Percentiles rank a stretch among this genome's conserved stretches.
phyloP scores from a whole-genome alignment of 306 rosid species.

The Amphicarpaea edgeworthii region DNA sequence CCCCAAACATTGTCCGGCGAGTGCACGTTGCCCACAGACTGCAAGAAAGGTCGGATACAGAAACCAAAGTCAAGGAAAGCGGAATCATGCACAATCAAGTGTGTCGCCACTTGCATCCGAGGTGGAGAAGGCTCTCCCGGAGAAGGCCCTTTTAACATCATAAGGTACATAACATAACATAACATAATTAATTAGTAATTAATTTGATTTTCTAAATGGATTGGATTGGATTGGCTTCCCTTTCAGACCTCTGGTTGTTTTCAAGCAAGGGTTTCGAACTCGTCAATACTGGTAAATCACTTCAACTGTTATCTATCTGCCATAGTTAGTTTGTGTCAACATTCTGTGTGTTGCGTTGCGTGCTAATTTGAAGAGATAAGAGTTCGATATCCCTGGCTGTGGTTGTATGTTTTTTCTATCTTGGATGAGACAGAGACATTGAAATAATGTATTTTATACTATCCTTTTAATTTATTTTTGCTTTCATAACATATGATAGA shows the following conservation, averaged over 20 bases:
- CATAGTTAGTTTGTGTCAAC: too few species aligned
- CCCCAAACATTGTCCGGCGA: conserved; percentile 91
- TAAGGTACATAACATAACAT: conserved; percentile 72
- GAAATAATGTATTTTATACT: too few species aligned
- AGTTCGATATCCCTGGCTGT: background rate
- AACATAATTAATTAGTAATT: too few species aligned
- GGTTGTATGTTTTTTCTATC: too few species aligned
- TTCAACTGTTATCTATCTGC: conserved; percentile 39
- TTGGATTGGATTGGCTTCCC: too few species aligned
- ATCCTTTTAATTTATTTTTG: too few species aligned
- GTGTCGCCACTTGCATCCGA: conserved; percentile 88
- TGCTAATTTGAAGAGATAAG: background rate
- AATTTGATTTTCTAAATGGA: too few species aligned
- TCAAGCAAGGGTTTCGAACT: conserved; percentile 95
- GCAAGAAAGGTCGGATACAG: conserved; percentile 78
- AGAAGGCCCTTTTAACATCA: conserved; percentile 86
- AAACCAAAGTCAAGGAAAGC: conserved; percentile 89
- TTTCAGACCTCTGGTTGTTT: conserved; percentile 82
- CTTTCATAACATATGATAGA: too few species aligned
- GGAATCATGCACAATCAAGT: conserved; percentile 82
- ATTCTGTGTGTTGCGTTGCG: too few species aligned
- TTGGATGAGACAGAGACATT: too few species aligned
- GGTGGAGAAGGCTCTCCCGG: conserved; percentile 98
- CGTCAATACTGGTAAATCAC: conserved; percentile 81
- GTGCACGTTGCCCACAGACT: conserved; percentile 58